Percentiles rank a stretch among this genome's conserved stretches.
Evolutionary conservation across 768 basidiomycete genomes (phyloP).

Genomic region (Thelephora aurantiotincta): DNA sequence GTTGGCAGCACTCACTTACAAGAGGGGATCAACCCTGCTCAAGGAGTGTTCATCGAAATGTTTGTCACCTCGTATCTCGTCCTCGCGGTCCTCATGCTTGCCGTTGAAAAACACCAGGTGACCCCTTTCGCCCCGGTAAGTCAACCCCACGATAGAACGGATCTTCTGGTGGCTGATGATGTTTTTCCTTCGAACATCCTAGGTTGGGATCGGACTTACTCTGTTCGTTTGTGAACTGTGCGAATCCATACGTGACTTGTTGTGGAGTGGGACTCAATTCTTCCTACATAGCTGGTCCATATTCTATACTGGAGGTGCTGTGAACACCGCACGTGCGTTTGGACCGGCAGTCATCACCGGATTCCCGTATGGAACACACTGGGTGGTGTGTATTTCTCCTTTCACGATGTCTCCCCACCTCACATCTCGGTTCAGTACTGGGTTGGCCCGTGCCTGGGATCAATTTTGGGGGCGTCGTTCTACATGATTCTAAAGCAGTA

Average conservation of each 20-base stretch:
- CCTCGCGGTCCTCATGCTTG: slow-evolving; percentile 57
- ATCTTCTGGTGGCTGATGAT: neutral
- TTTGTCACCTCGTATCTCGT: slow-evolving; percentile 48
- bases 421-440: slow-evolving; percentile 33
- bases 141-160: neutral
- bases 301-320: slow-evolving; percentile 47
- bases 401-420: neutral
- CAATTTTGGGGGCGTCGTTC: slow-evolving; percentile 41
- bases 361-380: slow-evolving; percentile 37
- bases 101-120: slow-evolving; percentile 51
- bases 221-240: slow-evolving; percentile 50
- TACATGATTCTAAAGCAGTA: slow-evolving; percentile 44
- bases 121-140: slow-evolving; percentile 57
- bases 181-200: neutral
- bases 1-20: slow-evolving; percentile 31
- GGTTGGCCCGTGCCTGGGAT: slow-evolving; percentile 57
- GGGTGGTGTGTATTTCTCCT: slow-evolving; percentile 35
- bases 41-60: slow-evolving; percentile 61
- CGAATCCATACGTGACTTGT: slow-evolving; percentile 7
- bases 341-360: slow-evolving; percentile 57
- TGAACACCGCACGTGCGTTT: slow-evolving; percentile 60
- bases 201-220: slow-evolving; percentile 55
- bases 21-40: slow-evolving; percentile 31
- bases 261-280: neutral
- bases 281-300: slow-evolving; percentile 33